Conservation (phyloP, 805 yeast genomes). For the Cyberlindnera bimundalis region DNA sequence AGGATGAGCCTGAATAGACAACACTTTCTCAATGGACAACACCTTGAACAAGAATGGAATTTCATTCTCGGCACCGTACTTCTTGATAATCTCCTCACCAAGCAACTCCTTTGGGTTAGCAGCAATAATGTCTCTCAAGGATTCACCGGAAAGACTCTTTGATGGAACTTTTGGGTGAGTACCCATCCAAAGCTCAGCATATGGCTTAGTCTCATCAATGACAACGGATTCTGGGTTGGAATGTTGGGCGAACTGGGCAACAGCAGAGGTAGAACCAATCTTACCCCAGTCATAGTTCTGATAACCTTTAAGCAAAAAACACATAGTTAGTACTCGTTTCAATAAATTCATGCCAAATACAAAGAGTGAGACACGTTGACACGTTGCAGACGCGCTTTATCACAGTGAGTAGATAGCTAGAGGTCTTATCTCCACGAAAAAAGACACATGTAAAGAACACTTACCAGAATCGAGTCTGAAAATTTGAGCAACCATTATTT, state of each 20-base stretch:
- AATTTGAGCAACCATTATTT: constrained; percentile 30
- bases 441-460: too few relatives aligned
- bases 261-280: constrained; percentile 79
- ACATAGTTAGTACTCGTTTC: too few relatives aligned
- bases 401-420: too few relatives aligned
- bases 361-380: too few relatives aligned
- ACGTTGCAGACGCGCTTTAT: too few relatives aligned
- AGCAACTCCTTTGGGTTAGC: constrained; percentile 55
- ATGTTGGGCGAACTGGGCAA: constrained; percentile 78
- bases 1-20: constrained; percentile 97
- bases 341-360: too few relatives aligned
- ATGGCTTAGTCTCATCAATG: constrained; percentile 76
- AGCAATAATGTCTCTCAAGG: constrained; percentile 66
- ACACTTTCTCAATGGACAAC: constrained; percentile 85
- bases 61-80: constrained; percentile 67
- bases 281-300: constrained; percentile 91
- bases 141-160: constrained; percentile 46
- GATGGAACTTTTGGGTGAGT: constrained; percentile 94
- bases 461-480: constrained; percentile 40
- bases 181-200: constrained; percentile 99
- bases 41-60: constrained; percentile 94
- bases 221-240: constrained; percentile 54
- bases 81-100: constrained; percentile 53
- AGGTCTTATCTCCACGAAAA: too few relatives aligned
- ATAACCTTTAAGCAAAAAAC: constrained; percentile 53